These are phyloP conservation scores for Penicillium tannophilum DNA, from an alignment of 495 filamentous ascomycete genomes.

Conservation along the genomic window DNA sequence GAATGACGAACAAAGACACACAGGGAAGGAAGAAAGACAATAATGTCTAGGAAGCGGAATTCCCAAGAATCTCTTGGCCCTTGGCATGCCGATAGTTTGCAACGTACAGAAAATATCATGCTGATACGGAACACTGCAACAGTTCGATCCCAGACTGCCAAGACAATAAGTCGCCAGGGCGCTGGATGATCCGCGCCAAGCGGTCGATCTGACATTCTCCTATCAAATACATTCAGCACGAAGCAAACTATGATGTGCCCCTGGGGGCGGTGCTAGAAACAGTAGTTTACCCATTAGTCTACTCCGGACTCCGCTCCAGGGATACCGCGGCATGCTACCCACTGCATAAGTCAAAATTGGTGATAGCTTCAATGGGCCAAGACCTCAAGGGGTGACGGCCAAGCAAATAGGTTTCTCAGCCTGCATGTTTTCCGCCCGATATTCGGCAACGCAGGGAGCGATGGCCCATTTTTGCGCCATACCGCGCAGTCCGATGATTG, in stretches of 20 bases:
- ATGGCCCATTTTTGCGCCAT: neutral
- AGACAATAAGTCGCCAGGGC: slow-evolving; percentile 3
- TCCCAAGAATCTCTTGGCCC: slow-evolving; percentile 1
- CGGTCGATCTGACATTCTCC: slow-evolving; percentile 8
- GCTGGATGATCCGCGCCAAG: slow-evolving; percentile 11
- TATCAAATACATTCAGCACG: neutral
- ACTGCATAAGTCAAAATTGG: neutral
- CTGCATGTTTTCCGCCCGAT: slow-evolving; percentile 2
- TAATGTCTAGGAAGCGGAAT: neutral
- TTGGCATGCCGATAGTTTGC: slow-evolving; percentile 1
- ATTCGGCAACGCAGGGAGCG: neutral
- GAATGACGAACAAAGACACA: neutral
- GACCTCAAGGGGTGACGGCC: slow-evolving; percentile 20
- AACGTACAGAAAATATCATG: neutral
- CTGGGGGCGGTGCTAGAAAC: neutral
- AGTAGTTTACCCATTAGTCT: neutral
- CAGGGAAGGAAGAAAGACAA: neutral
- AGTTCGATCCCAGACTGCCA: slow-evolving; percentile 7
- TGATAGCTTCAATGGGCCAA: slow-evolving; percentile 13
- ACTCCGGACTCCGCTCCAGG: slow-evolving; percentile 1
- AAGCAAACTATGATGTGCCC: neutral
- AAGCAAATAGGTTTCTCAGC: slow-evolving; percentile 10
- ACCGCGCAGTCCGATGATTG: neutral
- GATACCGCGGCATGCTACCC: neutral
- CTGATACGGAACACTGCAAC: neutral